Conservation (phyloP, 495 filamentous ascomycete species). For the Aspergillus biplanus region DNA sequence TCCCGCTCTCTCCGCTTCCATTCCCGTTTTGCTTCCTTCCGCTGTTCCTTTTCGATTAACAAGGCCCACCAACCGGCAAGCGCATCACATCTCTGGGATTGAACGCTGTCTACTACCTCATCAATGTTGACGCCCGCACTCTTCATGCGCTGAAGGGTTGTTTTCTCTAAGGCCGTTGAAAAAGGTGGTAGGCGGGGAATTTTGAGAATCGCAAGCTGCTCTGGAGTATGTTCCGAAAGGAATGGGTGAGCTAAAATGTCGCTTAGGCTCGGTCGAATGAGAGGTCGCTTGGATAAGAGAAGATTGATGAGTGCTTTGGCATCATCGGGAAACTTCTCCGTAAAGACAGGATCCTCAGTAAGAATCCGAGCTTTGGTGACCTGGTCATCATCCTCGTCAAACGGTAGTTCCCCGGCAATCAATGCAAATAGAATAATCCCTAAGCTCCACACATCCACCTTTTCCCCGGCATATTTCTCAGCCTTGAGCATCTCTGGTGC, state of each 20-base stretch:
- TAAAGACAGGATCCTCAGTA: conserved; percentile 79
- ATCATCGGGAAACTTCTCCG: conserved; percentile 75
- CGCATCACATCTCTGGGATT: conserved; percentile 84
- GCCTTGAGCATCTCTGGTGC: conserved; percentile 98
- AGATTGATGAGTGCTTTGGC: conserved; percentile 73
- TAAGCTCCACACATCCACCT: conserved; percentile 97
- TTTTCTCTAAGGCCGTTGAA: conserved; percentile 85
- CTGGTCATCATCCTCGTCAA: conserved; percentile 91
- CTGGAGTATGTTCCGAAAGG: conserved; percentile 82
- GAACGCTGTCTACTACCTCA: conserved; percentile 88
- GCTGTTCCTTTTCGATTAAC: conserved; percentile 92
- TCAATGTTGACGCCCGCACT: conserved; percentile 95
- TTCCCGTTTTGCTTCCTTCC: conserved; percentile 83
- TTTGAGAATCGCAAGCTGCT: conserved; percentile 89
- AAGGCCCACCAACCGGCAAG: conserved; percentile 97
- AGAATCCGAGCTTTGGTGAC: conserved; percentile 85
- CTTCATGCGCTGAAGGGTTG: conserved; percentile 89
- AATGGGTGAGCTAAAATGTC: conserved; percentile 91
- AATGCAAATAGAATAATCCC: conserved; percentile 95
- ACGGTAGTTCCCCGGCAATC: conserved; percentile 89
- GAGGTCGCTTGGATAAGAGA: conserved; percentile 85
- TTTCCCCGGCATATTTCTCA: conserved; percentile 96
- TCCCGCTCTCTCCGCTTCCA: conserved; percentile 84
- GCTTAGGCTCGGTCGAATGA: conserved; percentile 80
- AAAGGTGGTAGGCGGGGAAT: conserved; percentile 83